Base-by-base conservation (phyloP, 176 grass and related monocot genomes). In the Canna indica region DNA sequence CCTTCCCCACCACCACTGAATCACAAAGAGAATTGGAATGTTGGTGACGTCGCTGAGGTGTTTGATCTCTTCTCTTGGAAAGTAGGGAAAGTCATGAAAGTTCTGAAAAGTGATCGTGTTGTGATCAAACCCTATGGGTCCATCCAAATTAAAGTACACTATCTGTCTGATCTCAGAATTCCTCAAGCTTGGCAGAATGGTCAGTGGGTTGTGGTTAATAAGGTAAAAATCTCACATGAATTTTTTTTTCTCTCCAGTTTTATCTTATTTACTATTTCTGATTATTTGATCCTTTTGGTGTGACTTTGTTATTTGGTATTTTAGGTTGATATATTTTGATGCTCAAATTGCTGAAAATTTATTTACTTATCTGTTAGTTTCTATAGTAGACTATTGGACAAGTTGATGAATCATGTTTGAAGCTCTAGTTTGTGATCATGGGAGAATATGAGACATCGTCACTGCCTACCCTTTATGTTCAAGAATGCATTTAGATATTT, bases 1-100 rank as follows among this genome's bases (percentile, higher is more conserved):
- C 50, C 81, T 60, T 83, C 66, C 31, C 73, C 68, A 70, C 58
- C 59, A 38, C 81, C 67, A 46, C 72, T 79, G 57, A 44, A 74
- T 41, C 25, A 35, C 72, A 79, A 82, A 63, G 73, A 77, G 64
- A 73, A 69, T 79, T 91, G 88, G 88, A 81, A 78, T 73, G 75
- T 84, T 76, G 88, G 88, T 62, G 88, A 91, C 47, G 52, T 84
- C 46, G 83, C 88, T 7, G 88, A 91, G 68, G 84, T 87, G 69
- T 78, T 91, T 27, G 81, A 91, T 74, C 57, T 45, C 17, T 73
- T 74, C 65, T 76, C 81, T 59, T 91, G 88, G 84, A 91, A 73
- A 69, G 67, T 87, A 64, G 88, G 83, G 12, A 91, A 91, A 22
- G 81, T 91, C 28, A 74, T 74, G 45, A 87, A 82, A 59, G 78